Percentiles rank a stretch among this genome's conserved stretches.
These are phyloP conservation scores for Pseudogymnoascus sp. DNA, from an alignment of 2,329 filamentous ascomycete species.

Conservation along the genomic window DNA sequence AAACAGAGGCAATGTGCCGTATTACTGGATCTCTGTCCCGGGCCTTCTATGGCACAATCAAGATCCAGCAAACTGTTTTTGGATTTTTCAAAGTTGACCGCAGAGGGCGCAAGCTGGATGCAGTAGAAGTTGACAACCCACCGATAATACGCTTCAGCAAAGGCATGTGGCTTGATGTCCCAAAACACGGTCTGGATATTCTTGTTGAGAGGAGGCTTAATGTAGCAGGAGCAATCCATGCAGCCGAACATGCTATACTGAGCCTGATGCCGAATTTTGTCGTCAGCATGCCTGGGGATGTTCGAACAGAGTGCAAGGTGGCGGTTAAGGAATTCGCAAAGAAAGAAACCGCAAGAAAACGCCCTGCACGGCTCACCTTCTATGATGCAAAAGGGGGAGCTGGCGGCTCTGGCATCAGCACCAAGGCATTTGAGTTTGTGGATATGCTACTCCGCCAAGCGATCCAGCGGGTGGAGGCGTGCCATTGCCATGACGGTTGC, in stretches of 20 bases:
- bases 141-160: slow-evolving; percentile 78
- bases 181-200: slow-evolving; percentile 68
- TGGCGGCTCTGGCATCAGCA: slow-evolving; percentile 74
- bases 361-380: slow-evolving; percentile 82
- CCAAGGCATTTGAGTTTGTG: slow-evolving; percentile 89
- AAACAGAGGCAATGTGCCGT: slow-evolving; percentile 77
- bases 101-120: slow-evolving; percentile 76
- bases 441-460: slow-evolving; percentile 71
- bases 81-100: slow-evolving; percentile 97
- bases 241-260: slow-evolving; percentile 85
- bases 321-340: slow-evolving; percentile 79
- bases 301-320: slow-evolving; percentile 89
- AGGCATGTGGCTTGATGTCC: slow-evolving; percentile 94
- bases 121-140: slow-evolving; percentile 86
- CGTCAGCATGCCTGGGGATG: slow-evolving; percentile 80
- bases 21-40: slow-evolving; percentile 55
- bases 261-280: slow-evolving; percentile 86
- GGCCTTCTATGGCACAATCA: slow-evolving; percentile 80
- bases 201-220: slow-evolving; percentile 65
- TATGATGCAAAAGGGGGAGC: slow-evolving; percentile 91
- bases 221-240: slow-evolving; percentile 83
- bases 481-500: slow-evolving; percentile 72
- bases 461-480: slow-evolving; percentile 65
- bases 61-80: slow-evolving; percentile 81
- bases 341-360: slow-evolving; percentile 60